phyloP scores from a whole-genome alignment of 345 rosid genomes.

The Eutrema japonicum region DNA sequence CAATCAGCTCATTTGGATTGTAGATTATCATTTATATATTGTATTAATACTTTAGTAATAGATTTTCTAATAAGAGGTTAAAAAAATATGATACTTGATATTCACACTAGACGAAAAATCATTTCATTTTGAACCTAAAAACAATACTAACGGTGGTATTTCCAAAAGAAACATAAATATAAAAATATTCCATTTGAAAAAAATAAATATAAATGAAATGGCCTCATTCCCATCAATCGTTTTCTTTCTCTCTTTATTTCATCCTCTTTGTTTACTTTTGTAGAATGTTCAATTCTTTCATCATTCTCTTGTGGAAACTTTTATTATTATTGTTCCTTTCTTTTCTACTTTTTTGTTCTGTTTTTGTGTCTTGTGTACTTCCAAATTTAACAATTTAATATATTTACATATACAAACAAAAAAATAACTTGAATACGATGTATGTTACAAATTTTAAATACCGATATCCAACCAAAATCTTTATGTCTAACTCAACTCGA shows the following conservation, averaged over 20 bases:
- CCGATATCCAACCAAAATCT: background rate
- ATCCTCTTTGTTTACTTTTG: slow-evolving; percentile 44
- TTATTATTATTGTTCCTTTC: slow-evolving; percentile 20
- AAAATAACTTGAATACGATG: background rate
- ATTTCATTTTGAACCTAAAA: slow-evolving; percentile 10
- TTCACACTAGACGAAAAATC: slow-evolving; percentile 23
- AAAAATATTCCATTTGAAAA: background rate
- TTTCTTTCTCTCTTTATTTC: slow-evolving; percentile 46
- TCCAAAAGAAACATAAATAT: background rate
- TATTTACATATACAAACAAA: slow-evolving; percentile 9
- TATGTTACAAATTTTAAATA: slow-evolving; percentile 8
- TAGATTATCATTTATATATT: background rate
- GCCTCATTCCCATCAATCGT: slow-evolving; percentile 44
- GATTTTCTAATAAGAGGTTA: background rate
- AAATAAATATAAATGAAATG: slow-evolving; percentile 1
- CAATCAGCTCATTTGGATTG: slow-evolving; percentile 17
- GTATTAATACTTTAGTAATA: background rate
- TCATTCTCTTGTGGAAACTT: slow-evolving; percentile 68
- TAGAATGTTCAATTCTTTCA: slow-evolving; percentile 65
- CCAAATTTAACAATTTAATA: background rate
- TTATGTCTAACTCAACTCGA: slow-evolving; percentile 11
- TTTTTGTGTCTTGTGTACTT: slow-evolving; percentile 14
- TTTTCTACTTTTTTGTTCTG: slow-evolving; percentile 20
- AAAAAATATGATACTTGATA: slow-evolving; percentile 1
- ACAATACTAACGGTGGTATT: slow-evolving; percentile 31